These are phyloP conservation scores for Populus simonii DNA, from an alignment of 345 rosid genomes.

Conservation along the genomic window DNA sequence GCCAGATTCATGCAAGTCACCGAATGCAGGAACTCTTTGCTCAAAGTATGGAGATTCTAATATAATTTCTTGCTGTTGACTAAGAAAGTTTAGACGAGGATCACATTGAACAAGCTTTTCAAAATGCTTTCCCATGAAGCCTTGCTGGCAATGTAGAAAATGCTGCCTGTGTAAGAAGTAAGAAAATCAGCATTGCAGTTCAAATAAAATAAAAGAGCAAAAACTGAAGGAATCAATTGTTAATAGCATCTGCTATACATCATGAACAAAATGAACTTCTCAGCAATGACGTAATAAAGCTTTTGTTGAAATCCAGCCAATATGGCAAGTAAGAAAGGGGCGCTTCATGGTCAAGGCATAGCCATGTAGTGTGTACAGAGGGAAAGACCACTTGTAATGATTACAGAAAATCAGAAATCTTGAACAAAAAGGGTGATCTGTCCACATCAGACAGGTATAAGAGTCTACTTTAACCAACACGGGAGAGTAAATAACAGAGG, in stretches of 20 bases:
- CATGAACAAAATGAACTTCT: neutral
- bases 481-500: neutral
- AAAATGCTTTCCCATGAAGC: slow-evolving; percentile 75
- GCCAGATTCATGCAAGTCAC: slow-evolving; percentile 12
- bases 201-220: neutral
- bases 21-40: slow-evolving; percentile 15
- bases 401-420: neutral
- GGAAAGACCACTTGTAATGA: neutral
- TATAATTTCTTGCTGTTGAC: slow-evolving; percentile 49
- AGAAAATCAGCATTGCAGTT: neutral
- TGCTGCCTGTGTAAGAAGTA: slow-evolving; percentile 50
- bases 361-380: neutral
- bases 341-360: neutral
- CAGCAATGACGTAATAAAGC: neutral
- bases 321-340: neutral
- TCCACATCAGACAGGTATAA: neutral
- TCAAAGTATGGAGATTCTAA: slow-evolving; percentile 5
- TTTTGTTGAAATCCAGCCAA: neutral
- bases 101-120: slow-evolving; percentile 97
- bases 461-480: neutral
- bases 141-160: slow-evolving; percentile 90
- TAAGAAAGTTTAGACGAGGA: slow-evolving; percentile 68
- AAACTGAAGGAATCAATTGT: neutral
- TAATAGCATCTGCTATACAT: neutral
- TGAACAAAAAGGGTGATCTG: neutral